Base-by-base conservation (phyloP, 2,329 filamentous ascomycete species). In the Xylaria sp. region DNA sequence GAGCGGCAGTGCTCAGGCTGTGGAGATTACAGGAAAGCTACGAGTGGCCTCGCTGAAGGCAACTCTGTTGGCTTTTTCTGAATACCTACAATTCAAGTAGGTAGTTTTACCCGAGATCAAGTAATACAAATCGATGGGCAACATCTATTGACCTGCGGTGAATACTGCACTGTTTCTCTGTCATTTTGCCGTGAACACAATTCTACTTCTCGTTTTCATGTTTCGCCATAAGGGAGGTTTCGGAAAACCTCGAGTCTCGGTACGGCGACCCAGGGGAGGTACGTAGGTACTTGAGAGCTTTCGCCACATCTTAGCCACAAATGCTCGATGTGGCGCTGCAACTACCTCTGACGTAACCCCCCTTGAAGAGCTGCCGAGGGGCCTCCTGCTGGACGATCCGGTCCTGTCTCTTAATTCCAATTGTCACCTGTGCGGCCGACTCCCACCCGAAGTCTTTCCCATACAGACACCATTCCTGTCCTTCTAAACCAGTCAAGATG, bases 401-500 rank as follows among this genome's bases (percentile, higher is more conserved):
- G 8, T 36, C 13, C 12, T 13, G 1, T 8, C n/a, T 39, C 36
- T 39, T 39, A 18, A 9, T 23, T 15, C 13, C 31, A 18, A 48
- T 25, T 33, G 3, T 36, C 12, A 25, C 7, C 0, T 2, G 10
- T 9, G 13, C 12, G 12, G 9, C 43, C 1, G 6, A 12, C 39
- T 9, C n/a, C 6, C 1, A 3, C 20, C 9, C 18, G 10, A 31
- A 6, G 1, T 33, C 23, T 12, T 8, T 23, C 20, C 20, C 18
- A 31, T 46, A 39, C 8, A 5, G 6, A 1, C 18, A 36, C 8
- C 15, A 18, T 36, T 4, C 2, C 7, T 2, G 12, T 13, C 23
- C 15, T 10, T 20, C 13, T 28, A 9, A 12, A 31, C 9, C 31
- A 28, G 18, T 18, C 39, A 70, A 71, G 58, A 91, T 91, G 89